phyloP scores from a whole-genome alignment of 257 asterid species.

The Gentiana macrophylla region DNA sequence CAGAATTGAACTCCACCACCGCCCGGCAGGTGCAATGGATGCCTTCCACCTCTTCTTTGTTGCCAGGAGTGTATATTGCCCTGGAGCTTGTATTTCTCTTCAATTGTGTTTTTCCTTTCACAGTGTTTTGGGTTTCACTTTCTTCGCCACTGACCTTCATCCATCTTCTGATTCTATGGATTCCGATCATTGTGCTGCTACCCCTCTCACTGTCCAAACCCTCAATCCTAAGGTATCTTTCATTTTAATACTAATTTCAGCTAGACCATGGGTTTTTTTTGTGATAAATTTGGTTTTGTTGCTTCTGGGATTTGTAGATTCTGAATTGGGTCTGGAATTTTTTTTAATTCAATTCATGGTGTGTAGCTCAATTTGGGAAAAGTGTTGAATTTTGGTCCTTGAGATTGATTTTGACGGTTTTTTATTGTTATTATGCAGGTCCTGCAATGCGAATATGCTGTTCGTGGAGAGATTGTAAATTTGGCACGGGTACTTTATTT shows the following conservation, averaged over 20 bases:
- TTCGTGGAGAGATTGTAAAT: slow-evolving; percentile 90
- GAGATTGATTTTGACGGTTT: no score
- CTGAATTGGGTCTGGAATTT: no score
- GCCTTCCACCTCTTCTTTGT: no score
- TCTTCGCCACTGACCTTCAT: slow-evolving; percentile 9
- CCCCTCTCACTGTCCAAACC: no score
- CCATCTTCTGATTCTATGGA: slow-evolving; percentile 28
- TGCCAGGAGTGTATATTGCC: no score
- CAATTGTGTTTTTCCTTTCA: no score
- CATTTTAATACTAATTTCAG: background rate
- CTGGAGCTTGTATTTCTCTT: no score
- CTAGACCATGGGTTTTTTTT: no score
- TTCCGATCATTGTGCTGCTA: slow-evolving; percentile 31
- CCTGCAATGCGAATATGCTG: slow-evolving; percentile 87
- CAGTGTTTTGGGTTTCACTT: no score
- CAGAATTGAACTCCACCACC: no score
- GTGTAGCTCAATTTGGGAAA: background rate
- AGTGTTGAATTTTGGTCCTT: no score
- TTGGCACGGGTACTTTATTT: slow-evolving; percentile 65
- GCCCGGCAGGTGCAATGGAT: no score
- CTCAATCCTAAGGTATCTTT: slow-evolving; percentile 12
- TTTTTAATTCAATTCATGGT: background rate
- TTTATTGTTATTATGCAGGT: slow-evolving; percentile 67
- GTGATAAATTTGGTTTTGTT: background rate
- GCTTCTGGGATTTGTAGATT: background rate